Percentiles rank a stretch among this genome's conserved stretches.
Conservation (phyloP, 2,329 filamentous ascomycete genomes). For the Alternaria arbusti region DNA sequence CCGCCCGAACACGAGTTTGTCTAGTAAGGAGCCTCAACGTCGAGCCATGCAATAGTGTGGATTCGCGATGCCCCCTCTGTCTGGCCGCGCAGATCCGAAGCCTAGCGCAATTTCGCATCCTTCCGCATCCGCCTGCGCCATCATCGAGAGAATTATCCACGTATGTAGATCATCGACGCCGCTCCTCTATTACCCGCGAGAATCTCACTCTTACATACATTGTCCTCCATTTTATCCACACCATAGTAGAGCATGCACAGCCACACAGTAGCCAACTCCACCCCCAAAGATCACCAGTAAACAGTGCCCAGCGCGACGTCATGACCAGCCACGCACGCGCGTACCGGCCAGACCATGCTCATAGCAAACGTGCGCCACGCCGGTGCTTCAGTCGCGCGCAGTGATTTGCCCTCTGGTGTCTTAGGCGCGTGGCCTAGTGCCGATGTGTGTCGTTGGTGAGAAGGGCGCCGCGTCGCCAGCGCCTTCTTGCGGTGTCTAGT, state of each 20-base stretch:
- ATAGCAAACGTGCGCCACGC: conserved; percentile 8
- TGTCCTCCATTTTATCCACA: neutral
- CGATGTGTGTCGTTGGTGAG: conserved; percentile 15
- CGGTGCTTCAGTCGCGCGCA: conserved; percentile 10
- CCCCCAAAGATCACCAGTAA: neutral
- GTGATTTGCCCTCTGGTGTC: conserved; percentile 7
- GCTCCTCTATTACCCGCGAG: neutral
- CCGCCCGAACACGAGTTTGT: neutral
- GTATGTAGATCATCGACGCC: conserved; percentile 3
- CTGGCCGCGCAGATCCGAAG: conserved; percentile 3
- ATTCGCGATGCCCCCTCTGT: neutral
- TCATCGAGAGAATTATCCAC: neutral
- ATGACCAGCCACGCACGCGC: conserved; percentile 15
- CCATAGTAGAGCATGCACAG: neutral
- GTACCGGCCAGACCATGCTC: conserved; percentile 7
- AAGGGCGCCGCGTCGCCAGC: conserved; percentile 6
- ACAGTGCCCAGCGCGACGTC: conserved; percentile 3
- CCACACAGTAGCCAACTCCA: neutral
- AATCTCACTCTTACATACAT: neutral
- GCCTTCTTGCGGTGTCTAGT: conserved; percentile 3
- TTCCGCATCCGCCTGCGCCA: neutral
- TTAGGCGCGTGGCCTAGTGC: conserved; percentile 15
- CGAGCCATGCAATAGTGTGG: neutral
- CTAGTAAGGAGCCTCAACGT: neutral
- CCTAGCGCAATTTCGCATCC: neutral